These are phyloP conservation scores for Candida sp. DNA, from an alignment of 1,139 yeast species.

Conservation along the genomic window DNA sequence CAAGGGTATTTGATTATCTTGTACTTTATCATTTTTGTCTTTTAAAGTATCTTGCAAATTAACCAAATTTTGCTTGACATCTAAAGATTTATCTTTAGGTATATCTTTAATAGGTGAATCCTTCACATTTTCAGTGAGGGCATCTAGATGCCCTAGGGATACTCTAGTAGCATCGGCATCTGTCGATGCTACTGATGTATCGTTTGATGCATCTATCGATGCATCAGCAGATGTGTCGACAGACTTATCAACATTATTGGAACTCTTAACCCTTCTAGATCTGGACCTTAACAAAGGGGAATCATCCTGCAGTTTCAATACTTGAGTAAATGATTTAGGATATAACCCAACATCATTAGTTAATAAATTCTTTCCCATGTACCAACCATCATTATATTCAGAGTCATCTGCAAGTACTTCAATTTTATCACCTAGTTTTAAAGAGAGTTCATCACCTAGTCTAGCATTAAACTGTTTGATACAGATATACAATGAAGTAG, in stretches of 20 bases:
- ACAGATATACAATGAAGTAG: slow-evolving; percentile 41
- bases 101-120: no score
- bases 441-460: slow-evolving; percentile 82
- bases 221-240: slow-evolving; percentile 3
- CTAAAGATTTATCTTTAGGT: no score
- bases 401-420: slow-evolving; percentile 90
- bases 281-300: slow-evolving; percentile 50
- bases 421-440: slow-evolving; percentile 79
- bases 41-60: no score
- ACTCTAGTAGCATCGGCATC: no score
- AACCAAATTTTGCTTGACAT: no score
- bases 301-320: slow-evolving; percentile 18
- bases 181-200: no score
- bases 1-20: no score
- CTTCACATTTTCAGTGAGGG: no score
- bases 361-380: slow-evolving; percentile 72
- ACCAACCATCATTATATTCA: slow-evolving; percentile 99
- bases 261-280: slow-evolving; percentile 47
- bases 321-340: slow-evolving; percentile 80
- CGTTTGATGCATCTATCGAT: background rate
- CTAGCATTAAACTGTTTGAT: slow-evolving; percentile 86
- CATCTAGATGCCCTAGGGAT: no score
- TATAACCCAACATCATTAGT: slow-evolving; percentile 80
- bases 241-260: background rate
- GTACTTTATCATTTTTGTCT: no score